Base-by-base conservation (phyloP, 805 yeast species). In the Ogataea parapolymorpha region DNA sequence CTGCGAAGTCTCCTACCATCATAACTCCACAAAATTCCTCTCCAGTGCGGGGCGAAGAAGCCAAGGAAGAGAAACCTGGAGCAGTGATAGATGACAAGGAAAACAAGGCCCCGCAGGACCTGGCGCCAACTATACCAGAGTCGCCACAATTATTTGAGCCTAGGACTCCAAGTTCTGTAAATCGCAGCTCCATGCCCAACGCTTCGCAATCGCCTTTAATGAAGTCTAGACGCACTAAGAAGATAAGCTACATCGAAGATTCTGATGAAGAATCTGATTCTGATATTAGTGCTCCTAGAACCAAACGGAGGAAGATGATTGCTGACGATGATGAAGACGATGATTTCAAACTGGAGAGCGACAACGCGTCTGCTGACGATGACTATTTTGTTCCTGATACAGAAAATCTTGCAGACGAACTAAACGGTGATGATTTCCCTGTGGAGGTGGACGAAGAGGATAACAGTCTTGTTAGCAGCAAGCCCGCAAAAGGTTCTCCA, bases 11-110 rank as follows among this genome's bases (percentile, higher is more conserved):
- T 11, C 29, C 27, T 14, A 1, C 44, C 13, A 35, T 33, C 17
- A 45, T 53, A 9, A 58, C 63, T 14, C 65, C 65, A 8, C 51
- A 44, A 10, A 56, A 52, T 31, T 54, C 62, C 5, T 50, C 55
- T 9, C 58, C 58, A 14, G 28, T 46, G 27, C 46, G 51, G 18
- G 35, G 51, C 23, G 35, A 14, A 24, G 35, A 37, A 27, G 26
- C 39, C n/a, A 34, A 32, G 11, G 22, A 26, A 6, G 11, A 4
- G 20, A 32, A 22, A 15, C 25, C 10, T 5, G 14, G 12, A 16
- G 10, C 13, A 11, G 30, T 14, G 14, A 14, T 17, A 10, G 39
- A 30, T 11, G 37, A 40, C 28, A 48, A 45, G 32, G 50, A 45
- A 25, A 40, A 45, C 17, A 34, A 29, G 24, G 20, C 25, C 6